These are phyloP conservation scores for Corymbia citriodora DNA, from an alignment of 441 rosid genomes.

Conservation along the genomic window DNA sequence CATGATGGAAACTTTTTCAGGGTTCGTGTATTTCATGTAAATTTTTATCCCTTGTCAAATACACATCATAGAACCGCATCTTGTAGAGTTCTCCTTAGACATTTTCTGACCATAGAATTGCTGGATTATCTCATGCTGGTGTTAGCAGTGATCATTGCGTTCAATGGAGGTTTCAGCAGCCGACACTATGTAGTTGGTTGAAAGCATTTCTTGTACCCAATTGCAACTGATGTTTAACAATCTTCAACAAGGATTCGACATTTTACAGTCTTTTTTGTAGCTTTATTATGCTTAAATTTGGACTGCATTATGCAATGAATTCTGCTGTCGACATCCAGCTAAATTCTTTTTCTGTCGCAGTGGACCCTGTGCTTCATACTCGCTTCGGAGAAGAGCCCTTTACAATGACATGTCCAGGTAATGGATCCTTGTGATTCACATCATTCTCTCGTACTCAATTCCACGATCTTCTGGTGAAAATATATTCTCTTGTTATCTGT, in stretches of 20 bases:
- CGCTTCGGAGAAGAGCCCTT: constrained; percentile 84
- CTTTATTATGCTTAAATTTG: not conserved
- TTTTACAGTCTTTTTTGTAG: not conserved
- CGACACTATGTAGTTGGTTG: not conserved
- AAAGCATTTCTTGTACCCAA: not conserved
- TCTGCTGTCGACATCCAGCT: not conserved
- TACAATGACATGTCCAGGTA: constrained; percentile 96
- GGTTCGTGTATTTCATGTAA: not conserved
- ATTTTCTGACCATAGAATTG: not conserved
- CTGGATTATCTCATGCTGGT: not conserved
- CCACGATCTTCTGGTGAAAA: not conserved
- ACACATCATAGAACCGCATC: not conserved
- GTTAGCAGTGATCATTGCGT: not conserved
- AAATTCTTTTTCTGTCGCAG: constrained; percentile 17
- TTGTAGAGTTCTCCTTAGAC: not conserved
- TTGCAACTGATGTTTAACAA: not conserved
- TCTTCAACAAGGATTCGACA: not conserved
- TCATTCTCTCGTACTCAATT: not conserved
- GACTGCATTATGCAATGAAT: not conserved
- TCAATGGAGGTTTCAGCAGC: not conserved
- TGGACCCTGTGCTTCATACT: constrained; percentile 82
- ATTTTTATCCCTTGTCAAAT: not conserved
- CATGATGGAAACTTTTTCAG: not conserved
- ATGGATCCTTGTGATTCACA: not conserved
- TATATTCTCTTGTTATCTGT: not conserved